Base-by-base conservation (phyloP, 2,329 filamentous ascomycete genomes). In the Colletotrichum sp. region DNA sequence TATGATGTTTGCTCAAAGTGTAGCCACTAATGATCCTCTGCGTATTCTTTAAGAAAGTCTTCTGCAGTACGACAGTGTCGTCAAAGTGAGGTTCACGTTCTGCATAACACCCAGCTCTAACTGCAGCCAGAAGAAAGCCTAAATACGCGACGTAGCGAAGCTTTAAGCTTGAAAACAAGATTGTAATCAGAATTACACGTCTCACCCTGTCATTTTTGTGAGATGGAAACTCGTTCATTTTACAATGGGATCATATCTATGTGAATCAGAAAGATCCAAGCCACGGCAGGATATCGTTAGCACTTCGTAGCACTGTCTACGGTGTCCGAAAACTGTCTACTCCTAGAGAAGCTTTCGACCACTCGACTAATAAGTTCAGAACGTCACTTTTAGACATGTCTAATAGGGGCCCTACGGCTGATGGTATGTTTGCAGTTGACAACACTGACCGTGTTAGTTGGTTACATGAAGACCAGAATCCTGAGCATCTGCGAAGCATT, bases 141-240 rank as follows among this genome's bases (percentile, higher is more conserved):
- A 10, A 12, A 52, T 52, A 13, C 10, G 43, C 3, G 6, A 14
- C 43, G 12, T 7, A 52, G 4, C n/a, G 43, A 21, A 13, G 12
- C 10, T 13, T 52, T 21, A 13, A 52, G 43, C 43, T 52, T 21
- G 43, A 52, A 21, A 52, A 7, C 3, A 48, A 52, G 43, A 13
- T 7, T 52, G n/a, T 6, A 52, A 0, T 52, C 4, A 1, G 12
- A 24, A 52, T 52, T 3, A 24, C 13, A 52, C 10, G n/a, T 52
- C 10, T 21, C 43, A 13, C n/a, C 2, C n/a, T 52, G n/a, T 4
- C 0, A 2, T 18, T 1, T 21, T 52, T 21, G 0, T 7, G 5
- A 21, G 13, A 21, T 21, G 5, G 1, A 21, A 2, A 3, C 2
- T 9, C 6, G n/a, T 3, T 13, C 3, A 21, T 52, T 24, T 13